These are phyloP conservation scores for Chara braunii DNA, from an alignment of 139 green algal genomes.

Conservation along the genomic window DNA sequence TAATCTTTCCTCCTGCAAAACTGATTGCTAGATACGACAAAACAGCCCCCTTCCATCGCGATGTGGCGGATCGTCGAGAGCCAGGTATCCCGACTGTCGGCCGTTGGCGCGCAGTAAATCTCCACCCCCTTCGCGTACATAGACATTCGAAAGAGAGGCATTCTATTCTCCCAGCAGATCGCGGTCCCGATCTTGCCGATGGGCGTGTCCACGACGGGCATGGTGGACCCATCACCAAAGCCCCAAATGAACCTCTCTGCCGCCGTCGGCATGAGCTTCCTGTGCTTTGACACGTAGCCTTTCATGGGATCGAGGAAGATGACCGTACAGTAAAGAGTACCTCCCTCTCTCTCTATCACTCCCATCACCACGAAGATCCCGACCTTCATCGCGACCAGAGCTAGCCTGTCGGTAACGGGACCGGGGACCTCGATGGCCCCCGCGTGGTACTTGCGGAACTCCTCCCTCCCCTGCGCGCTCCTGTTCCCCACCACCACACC, in stretches of 20 bases:
- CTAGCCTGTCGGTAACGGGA: neutral
- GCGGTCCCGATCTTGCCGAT: neutral
- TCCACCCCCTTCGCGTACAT: slow-evolving; percentile 7
- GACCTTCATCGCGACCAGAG: neutral
- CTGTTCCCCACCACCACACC: slow-evolving; percentile 4
- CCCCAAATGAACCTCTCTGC: slow-evolving; percentile 5
- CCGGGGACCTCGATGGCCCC: neutral
- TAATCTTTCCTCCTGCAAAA: slow-evolving; percentile 12
- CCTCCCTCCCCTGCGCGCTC: neutral
- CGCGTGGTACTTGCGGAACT: slow-evolving; percentile 10
- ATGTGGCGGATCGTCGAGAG: slow-evolving; percentile 7
- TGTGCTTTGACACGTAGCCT: neutral
- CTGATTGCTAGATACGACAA: slow-evolving; percentile 10
- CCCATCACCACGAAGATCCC: slow-evolving; percentile 5
- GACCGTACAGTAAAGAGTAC: slow-evolving; percentile 11
- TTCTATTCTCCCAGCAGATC: slow-evolving; percentile 11
- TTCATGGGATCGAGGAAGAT: slow-evolving; percentile 1
- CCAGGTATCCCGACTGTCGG: slow-evolving; percentile 1
- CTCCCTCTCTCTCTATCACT: slow-evolving; percentile 1
- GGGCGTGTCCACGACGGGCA: neutral
- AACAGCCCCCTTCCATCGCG: slow-evolving; percentile 7
- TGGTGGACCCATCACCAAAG: slow-evolving; percentile 10
- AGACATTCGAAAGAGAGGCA: neutral
- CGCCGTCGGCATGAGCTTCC: neutral
- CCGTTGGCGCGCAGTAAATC: neutral